phyloP scores from a whole-genome alignment of 768 basidiomycete species.

The Scleroderma citrinum region DNA sequence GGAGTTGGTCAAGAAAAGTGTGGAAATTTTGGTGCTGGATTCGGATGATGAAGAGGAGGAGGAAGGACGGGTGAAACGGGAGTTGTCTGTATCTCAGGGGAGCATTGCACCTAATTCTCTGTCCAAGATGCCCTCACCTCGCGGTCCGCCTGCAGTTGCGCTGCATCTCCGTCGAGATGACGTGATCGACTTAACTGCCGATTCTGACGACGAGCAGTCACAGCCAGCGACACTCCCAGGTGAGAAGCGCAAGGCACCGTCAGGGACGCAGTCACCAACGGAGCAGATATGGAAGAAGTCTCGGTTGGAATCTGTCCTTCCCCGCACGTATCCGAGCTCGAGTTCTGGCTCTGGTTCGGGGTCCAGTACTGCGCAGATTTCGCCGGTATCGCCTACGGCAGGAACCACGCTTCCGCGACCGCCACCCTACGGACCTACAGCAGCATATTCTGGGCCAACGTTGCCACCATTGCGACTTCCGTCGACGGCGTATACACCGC shows the following conservation, averaged over 20 bases:
- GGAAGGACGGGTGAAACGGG: constrained; percentile 68
- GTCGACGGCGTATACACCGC: constrained; percentile 15
- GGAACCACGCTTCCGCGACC: constrained; percentile 7
- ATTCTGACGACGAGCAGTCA: constrained; percentile 66
- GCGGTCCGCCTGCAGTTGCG: constrained; percentile 6
- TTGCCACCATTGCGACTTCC: constrained; percentile 25
- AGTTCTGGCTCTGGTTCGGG: neutral
- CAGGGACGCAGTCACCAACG: constrained; percentile 46
- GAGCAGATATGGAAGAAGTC: constrained; percentile 76
- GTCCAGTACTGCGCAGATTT: constrained; percentile 8
- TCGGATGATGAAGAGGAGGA: constrained; percentile 77
- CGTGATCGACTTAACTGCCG: constrained; percentile 82
- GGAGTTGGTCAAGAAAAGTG: constrained; percentile 42
- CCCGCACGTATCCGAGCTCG: constrained; percentile 8
- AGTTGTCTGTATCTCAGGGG: constrained; percentile 63
- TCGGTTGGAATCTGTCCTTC: constrained; percentile 25
- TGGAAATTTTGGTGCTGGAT: constrained; percentile 62
- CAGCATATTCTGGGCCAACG: constrained; percentile 17
- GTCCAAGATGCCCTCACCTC: constrained; percentile 20
- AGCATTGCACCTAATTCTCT: constrained; percentile 37
- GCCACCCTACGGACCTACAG: constrained; percentile 8
- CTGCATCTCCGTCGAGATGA: constrained; percentile 36
- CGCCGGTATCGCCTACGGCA: constrained; percentile 22
- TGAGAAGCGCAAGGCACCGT: constrained; percentile 56
- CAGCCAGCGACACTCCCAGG: constrained; percentile 24